Evolutionary conservation across 352 stramenopile genomes (phyloP).

Genomic region (Blastocystis sp.): DNA sequence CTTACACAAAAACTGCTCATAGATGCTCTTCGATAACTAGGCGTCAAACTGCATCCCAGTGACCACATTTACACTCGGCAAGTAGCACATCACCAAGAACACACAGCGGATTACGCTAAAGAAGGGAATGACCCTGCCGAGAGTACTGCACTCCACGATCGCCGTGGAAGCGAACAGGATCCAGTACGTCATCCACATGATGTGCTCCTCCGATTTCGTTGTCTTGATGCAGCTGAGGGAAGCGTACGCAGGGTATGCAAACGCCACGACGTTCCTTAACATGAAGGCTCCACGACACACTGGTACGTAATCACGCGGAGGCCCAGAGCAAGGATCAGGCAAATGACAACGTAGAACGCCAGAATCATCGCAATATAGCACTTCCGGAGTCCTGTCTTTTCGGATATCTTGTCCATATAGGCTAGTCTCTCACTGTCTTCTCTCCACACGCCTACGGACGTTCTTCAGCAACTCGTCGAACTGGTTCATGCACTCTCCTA

Average conservation of each 20-base stretch:
- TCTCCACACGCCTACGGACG: conserved; percentile 32
- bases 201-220: conserved; percentile 81
- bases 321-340: conserved; percentile 24
- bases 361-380: conserved; percentile 55
- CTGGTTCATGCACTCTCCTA: conserved; percentile 39
- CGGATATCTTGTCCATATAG: conserved; percentile 40
- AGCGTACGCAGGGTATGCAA: conserved; percentile 86
- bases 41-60: not conserved
- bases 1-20: conserved; percentile 29
- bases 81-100: conserved; percentile 20
- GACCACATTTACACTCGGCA: conserved; percentile 18
- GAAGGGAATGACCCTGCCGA: conserved; percentile 35
- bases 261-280: conserved; percentile 81
- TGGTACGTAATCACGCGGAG: not conserved
- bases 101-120: conserved; percentile 26
- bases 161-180: conserved; percentile 32
- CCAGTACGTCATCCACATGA: conserved; percentile 87
- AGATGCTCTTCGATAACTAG: conserved; percentile 37
- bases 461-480: conserved; percentile 24
- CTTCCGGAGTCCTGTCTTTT: conserved; percentile 45
- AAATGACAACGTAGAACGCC: not conserved
- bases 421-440: not conserved
- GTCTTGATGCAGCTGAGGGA: conserved; percentile 86
- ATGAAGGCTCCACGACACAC: too few species aligned
- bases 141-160: conserved; percentile 35